These are phyloP conservation scores for Chaetomium globosum DNA, from an alignment of 2,329 filamentous ascomycete species.

Conservation along the genomic window DNA sequence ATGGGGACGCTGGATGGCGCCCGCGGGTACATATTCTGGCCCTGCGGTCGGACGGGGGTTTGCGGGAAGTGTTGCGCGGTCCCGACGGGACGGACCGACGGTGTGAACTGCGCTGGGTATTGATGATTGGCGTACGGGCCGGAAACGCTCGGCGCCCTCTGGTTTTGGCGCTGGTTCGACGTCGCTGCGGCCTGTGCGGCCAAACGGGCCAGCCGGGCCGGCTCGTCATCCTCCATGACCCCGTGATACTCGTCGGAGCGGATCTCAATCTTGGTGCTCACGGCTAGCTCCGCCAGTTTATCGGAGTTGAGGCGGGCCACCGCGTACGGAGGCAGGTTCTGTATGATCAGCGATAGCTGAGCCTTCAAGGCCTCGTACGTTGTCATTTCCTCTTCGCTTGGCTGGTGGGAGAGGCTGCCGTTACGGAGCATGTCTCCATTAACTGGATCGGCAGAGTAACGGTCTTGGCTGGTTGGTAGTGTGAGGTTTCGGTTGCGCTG, in stretches of 20 bases:
- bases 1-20: slow-evolving; percentile 46
- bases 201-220: slow-evolving; percentile 53
- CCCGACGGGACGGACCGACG: slow-evolving; percentile 50
- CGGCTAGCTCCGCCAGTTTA: slow-evolving; percentile 78
- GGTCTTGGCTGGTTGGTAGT: slow-evolving; percentile 64
- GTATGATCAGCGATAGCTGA: slow-evolving; percentile 73
- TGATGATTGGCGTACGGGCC: slow-evolving; percentile 50
- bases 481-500: slow-evolving; percentile 77
- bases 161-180: slow-evolving; percentile 41
- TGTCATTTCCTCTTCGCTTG: slow-evolving; percentile 58
- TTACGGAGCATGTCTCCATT: slow-evolving; percentile 69
- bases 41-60: slow-evolving; percentile 48
- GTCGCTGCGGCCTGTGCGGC: slow-evolving; percentile 39
- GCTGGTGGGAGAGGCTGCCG: slow-evolving; percentile 67
- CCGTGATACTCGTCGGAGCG: slow-evolving; percentile 74
- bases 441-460: slow-evolving; percentile 63
- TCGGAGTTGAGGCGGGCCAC: slow-evolving; percentile 85
- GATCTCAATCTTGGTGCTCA: slow-evolving; percentile 76
- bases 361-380: slow-evolving; percentile 75
- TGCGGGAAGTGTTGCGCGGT: slow-evolving; percentile 46
- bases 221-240: slow-evolving; percentile 81
- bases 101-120: slow-evolving; percentile 52
- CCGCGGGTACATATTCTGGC: slow-evolving; percentile 43
- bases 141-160: slow-evolving; percentile 44
- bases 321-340: slow-evolving; percentile 77